These are phyloP conservation scores for Tetrahymena thermophila DNA, from an alignment of 73 alveolate genomes.

Conservation along the genomic window DNA sequence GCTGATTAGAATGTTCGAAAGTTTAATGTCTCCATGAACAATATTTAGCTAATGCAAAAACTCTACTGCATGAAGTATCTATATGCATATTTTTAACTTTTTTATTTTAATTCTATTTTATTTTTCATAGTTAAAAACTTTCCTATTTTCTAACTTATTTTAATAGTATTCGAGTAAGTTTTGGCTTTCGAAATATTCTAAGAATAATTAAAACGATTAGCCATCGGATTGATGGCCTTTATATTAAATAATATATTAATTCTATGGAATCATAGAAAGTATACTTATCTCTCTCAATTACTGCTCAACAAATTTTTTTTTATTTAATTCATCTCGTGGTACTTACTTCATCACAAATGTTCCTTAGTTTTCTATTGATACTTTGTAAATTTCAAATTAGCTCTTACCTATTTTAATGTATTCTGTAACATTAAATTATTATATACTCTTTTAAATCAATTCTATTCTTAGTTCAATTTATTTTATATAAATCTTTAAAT, in stretches of 20 bases:
- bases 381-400: neutral
- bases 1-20: neutral
- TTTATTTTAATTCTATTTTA: too few relatives aligned
- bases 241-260: too few relatives aligned
- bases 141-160: neutral
- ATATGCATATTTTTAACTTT: neutral
- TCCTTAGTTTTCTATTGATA: neutral
- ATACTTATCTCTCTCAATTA: neutral
- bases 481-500: too few relatives aligned
- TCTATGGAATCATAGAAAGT: neutral
- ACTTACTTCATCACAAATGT: neutral
- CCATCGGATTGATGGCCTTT: neutral
- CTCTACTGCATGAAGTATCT: too few relatives aligned
- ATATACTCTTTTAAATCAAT: too few relatives aligned
- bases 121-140: neutral
- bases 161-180: too few relatives aligned
- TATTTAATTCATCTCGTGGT: too few relatives aligned
- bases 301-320: too few relatives aligned
- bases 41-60: neutral
- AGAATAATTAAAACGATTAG: neutral
- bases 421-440: too few relatives aligned
- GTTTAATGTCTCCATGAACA: neutral
- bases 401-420: too few relatives aligned
- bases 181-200: neutral
- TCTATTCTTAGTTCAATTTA: too few relatives aligned